Evolutionary conservation across 352 stramenopile species (phyloP).

Genomic region (Phytophthora tentaculata): DNA sequence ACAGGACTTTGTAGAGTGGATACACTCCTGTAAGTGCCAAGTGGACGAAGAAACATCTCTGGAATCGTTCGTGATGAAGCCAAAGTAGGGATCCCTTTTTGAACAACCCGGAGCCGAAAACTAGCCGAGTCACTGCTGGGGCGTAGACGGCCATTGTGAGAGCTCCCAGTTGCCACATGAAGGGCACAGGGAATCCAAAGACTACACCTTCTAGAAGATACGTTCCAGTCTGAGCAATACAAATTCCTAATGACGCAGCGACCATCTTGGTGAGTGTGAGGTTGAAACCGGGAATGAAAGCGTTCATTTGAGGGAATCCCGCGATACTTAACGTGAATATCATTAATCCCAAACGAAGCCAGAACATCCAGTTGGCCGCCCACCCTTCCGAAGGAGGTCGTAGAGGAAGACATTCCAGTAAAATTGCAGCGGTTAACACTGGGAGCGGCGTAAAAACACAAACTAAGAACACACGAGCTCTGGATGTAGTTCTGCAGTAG

Average conservation of each 20-base stretch:
- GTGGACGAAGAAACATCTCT: constrained; percentile 13
- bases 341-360: constrained; percentile 10
- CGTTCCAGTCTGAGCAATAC: not conserved
- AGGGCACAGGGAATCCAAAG: constrained; percentile 28
- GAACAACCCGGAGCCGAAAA: constrained; percentile 18
- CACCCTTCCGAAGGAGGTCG: constrained; percentile 10
- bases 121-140: constrained; percentile 3
- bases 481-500: constrained; percentile 13
- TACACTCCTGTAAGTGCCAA: constrained; percentile 21
- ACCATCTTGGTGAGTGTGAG: constrained; percentile 9
- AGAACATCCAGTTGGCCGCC: constrained; percentile 24
- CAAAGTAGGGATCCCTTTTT: constrained; percentile 3
- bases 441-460: constrained; percentile 11
- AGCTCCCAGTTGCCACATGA: constrained; percentile 23
- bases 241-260: constrained; percentile 10
- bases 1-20: constrained; percentile 29
- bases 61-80: constrained; percentile 13
- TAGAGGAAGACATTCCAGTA: constrained; percentile 17
- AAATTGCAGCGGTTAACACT: constrained; percentile 4
- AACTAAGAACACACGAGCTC: constrained; percentile 3
- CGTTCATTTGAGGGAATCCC: constrained; percentile 20
- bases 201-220: constrained; percentile 15
- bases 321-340: constrained; percentile 16
- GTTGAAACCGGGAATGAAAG: constrained; percentile 22
- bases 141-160: constrained; percentile 21